Percentiles rank a stretch among this genome's conserved stretches.
These are phyloP conservation scores for Kodamaea jinghongensis DNA, from an alignment of 805 yeast species.

Conservation along the genomic window DNA sequence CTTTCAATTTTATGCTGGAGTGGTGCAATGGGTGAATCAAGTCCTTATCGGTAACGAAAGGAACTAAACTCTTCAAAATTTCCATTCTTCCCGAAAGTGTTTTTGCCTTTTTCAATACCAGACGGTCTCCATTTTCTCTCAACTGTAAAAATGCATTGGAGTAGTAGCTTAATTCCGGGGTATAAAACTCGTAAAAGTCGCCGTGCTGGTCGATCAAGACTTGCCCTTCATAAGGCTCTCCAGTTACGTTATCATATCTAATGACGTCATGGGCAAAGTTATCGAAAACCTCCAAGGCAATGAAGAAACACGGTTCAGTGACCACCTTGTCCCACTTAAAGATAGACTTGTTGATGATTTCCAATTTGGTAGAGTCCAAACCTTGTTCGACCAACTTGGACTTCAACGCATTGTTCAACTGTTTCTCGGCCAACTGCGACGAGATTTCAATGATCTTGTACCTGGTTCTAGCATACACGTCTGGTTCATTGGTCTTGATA, in stretches of 20 bases:
- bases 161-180: constrained; percentile 58
- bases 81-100: constrained; percentile 22
- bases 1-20: constrained; percentile 37
- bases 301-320: constrained; percentile 66
- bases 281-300: constrained; percentile 82
- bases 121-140: constrained; percentile 45
- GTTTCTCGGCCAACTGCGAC: constrained; percentile 57
- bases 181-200: constrained; percentile 71
- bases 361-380: constrained; percentile 56
- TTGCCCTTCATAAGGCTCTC: constrained; percentile 72
- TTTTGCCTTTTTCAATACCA: constrained; percentile 30
- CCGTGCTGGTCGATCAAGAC: constrained; percentile 71
- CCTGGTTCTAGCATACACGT: constrained; percentile 63
- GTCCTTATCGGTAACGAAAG: constrained; percentile 28
- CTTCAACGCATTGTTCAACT: constrained; percentile 37
- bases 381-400: constrained; percentile 33
- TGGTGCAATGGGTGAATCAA: constrained; percentile 60
- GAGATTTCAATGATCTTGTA: constrained; percentile 76
- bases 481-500: constrained; percentile 62
- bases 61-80: constrained; percentile 27
- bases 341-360: constrained; percentile 69
- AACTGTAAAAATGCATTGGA: constrained; percentile 54
- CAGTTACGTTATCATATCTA: constrained; percentile 65
- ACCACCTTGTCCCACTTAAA: constrained; percentile 67
- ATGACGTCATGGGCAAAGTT: constrained; percentile 81